Evolutionary conservation across 2,329 filamentous ascomycete species (phyloP).

Genomic region (Xylariaceae sp.): DNA sequence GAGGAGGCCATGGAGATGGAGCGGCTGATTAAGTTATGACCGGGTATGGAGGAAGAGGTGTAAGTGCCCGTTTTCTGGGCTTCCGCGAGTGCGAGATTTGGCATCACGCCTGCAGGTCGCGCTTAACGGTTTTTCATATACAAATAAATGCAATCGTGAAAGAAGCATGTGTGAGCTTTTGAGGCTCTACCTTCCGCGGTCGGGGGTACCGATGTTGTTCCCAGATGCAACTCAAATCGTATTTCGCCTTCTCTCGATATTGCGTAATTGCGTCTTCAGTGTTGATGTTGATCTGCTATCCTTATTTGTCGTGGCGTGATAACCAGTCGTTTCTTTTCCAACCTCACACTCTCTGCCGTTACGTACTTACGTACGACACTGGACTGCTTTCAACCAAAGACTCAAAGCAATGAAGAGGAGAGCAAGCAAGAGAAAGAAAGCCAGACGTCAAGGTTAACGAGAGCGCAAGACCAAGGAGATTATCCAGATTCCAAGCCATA

Average conservation of each 20-base stretch:
- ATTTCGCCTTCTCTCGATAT: no score
- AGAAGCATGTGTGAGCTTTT: not conserved
- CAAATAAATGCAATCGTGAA: not conserved
- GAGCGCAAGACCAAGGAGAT: not conserved
- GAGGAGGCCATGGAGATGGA: not conserved
- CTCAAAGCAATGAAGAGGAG: not conserved
- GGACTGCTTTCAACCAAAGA: no score
- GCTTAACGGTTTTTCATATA: not conserved
- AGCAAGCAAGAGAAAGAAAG: not conserved
- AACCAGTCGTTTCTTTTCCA: no score
- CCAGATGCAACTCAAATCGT: no score
- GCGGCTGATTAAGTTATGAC: not conserved
- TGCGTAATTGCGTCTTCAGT: no score
- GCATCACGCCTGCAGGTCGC: not conserved
- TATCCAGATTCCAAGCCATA: conserved; percentile 17
- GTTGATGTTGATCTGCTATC: not conserved
- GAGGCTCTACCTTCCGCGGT: not conserved
- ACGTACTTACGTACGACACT: no score
- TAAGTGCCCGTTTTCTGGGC: not conserved
- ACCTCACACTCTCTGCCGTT: no score
- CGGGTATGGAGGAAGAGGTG: not conserved
- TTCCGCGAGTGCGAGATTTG: not conserved
- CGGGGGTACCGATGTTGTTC: not conserved
- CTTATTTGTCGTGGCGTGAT: no score
- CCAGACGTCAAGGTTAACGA: not conserved